Evolutionary conservation across 805 yeast species (phyloP), one percentile per base, ranked within the genome.

Genomic region (Candida coleopterorum): DNA sequence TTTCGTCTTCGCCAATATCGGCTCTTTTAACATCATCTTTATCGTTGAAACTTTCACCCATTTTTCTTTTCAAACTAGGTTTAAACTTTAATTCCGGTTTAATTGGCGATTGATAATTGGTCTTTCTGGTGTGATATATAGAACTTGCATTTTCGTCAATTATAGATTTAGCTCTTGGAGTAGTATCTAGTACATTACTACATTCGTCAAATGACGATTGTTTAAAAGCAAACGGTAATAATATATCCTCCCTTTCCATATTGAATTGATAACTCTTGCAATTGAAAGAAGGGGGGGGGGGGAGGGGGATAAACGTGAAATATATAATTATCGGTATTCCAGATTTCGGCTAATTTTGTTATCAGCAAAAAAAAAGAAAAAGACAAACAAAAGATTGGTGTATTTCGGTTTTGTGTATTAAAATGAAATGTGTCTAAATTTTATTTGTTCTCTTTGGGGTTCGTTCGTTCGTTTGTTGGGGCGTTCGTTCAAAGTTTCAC

Each of bases 221-320:
- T 40, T 62, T 67, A 44, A 57, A 74, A 4, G 78, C 74, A 56
- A 73, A 67, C 4, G 80, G 79, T n/a, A 72, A 56, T 18, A 74
- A 46, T 1, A 67, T 70, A 37, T 58, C 62, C 27, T 57, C 43
- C 37, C 60, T 62, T 38, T 56, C 61, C 61, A 56, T 56, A 4
- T 3, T 21, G 4, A 15, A n/a, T n/a, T n/a, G n/a, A n/a, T n/a
- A n/a, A n/a, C n/a, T n/a, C n/a, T n/a, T n/a, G n/a, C n/a, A n/a
- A n/a, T n/a, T n/a, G n/a, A n/a, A n/a, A n/a, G n/a, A n/a, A n/a
- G n/a, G n/a, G n/a, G n/a, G n/a, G n/a, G n/a, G n/a, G n/a, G n/a
- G n/a, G 10, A 22, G 24, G 8, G 24, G 8, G 24, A 22, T 22
- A 9, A 10, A 22, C 24, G 8, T 22, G 24, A 22, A 22, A 9